These are phyloP conservation scores for Acanthamoeba lenticulata DNA, from an alignment of 208 protist genomes.

Conservation along the genomic window DNA sequence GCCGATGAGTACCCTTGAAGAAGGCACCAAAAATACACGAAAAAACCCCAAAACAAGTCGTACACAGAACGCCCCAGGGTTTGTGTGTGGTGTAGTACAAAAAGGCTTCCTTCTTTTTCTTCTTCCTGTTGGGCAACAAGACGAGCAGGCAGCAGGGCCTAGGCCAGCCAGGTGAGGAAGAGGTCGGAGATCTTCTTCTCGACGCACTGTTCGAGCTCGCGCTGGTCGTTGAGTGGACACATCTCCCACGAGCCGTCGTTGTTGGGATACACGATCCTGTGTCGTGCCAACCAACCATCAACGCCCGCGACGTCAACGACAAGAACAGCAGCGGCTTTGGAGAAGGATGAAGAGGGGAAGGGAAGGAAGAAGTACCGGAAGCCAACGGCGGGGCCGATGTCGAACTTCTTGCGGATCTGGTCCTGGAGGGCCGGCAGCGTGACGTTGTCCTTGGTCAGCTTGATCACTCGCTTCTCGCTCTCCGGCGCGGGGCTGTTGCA, in stretches of 20 bases:
- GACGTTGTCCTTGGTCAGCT: background rate
- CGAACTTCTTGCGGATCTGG: slow-evolving; percentile 32
- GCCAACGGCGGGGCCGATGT: background rate
- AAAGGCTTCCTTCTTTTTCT: too few relatives aligned
- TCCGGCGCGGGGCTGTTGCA: background rate
- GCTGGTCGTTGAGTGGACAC: slow-evolving; percentile 22
- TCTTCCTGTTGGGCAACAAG: too few relatives aligned
- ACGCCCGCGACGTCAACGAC: too few relatives aligned
- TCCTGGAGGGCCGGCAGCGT: background rate
- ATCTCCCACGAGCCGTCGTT: slow-evolving; percentile 25
- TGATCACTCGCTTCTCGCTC: slow-evolving; percentile 18
- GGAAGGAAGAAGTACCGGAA: background rate
- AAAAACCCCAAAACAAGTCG: too few relatives aligned
- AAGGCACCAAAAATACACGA: too few relatives aligned
- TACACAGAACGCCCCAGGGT: too few relatives aligned
- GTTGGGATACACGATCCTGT: slow-evolving; percentile 13
- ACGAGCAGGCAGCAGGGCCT: too few relatives aligned
- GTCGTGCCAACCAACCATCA: too few relatives aligned
- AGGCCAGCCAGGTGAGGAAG: slow-evolving; percentile 4
- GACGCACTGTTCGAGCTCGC: background rate
- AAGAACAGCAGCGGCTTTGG: too few relatives aligned
- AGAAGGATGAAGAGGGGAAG: background rate
- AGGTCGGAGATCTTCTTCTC: slow-evolving; percentile 13
- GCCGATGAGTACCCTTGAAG: background rate
- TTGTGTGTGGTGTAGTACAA: too few relatives aligned